Conservation (phyloP, 2,329 filamentous ascomycete genomes). For the Trichoderma citrinoviride region DNA sequence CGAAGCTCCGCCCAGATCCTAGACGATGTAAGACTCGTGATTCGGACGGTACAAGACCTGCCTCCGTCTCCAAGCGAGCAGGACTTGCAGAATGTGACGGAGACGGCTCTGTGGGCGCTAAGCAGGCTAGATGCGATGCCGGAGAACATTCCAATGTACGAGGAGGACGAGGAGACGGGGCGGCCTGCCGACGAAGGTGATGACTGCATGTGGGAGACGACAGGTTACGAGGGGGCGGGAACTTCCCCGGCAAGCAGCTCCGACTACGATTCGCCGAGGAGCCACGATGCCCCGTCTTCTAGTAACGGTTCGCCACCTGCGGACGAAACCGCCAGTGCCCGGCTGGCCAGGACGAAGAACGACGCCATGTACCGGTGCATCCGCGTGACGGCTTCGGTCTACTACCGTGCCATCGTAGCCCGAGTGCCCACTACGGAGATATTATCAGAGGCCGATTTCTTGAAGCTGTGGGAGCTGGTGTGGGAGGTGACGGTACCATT, state of each 20-base stretch:
- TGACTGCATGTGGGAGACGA: slow-evolving; percentile 12
- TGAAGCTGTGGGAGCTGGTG: slow-evolving; percentile 45
- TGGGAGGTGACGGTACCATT: slow-evolving; percentile 47
- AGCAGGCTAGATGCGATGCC: slow-evolving; percentile 39
- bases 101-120: slow-evolving; percentile 41
- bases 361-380: slow-evolving; percentile 49
- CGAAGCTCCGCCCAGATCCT: slow-evolving; percentile 48
- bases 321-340: slow-evolving; percentile 18
- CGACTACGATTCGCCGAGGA: slow-evolving; percentile 12
- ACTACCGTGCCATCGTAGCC: slow-evolving; percentile 45
- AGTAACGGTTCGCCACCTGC: not conserved
- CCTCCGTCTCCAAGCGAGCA: slow-evolving; percentile 35
- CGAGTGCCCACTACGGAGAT: slow-evolving; percentile 43
- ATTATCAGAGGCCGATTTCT: slow-evolving; percentile 41
- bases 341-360: slow-evolving; percentile 6
- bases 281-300: not conserved
- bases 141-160: slow-evolving; percentile 10
- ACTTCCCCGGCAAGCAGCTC: slow-evolving; percentile 10
- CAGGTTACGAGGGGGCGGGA: slow-evolving; percentile 13
- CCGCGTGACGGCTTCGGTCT: slow-evolving; percentile 47
- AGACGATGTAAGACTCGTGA: slow-evolving; percentile 50
- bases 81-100: slow-evolving; percentile 40
- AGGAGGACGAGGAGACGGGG: not conserved
- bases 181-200: slow-evolving; percentile 6
- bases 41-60: slow-evolving; percentile 43